Percentiles rank a stretch among this genome's conserved stretches.
Evolutionary conservation across 129 eudicot genomes (phyloP).

Genomic region (Artemisia annua): DNA sequence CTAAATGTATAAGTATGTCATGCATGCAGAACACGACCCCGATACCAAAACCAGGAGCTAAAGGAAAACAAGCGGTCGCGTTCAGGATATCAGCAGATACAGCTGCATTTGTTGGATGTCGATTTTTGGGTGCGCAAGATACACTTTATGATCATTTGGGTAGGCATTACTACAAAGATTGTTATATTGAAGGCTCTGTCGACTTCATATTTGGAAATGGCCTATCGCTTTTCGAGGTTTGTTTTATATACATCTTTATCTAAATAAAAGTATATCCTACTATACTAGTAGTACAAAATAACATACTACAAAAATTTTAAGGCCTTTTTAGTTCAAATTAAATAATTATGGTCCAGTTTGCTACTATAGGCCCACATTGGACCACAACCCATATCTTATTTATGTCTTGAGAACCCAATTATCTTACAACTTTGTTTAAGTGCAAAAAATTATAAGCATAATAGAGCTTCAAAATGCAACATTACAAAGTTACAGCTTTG

Average conservation of each 20-base stretch:
- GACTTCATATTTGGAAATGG: slow-evolving; percentile 97
- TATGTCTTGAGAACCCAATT: background rate
- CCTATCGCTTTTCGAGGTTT: slow-evolving; percentile 86
- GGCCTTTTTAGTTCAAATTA: background rate
- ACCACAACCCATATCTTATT: too few relatives aligned
- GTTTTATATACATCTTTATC: background rate
- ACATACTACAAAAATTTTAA: background rate
- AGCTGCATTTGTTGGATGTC: slow-evolving; percentile 75
- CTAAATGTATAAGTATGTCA: slow-evolving; percentile 2
- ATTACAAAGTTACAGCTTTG: too few relatives aligned
- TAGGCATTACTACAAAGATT: slow-evolving; percentile 89
- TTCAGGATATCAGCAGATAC: slow-evolving; percentile 89
- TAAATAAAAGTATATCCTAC: background rate
- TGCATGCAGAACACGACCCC: slow-evolving; percentile 85
- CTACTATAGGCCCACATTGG: background rate
- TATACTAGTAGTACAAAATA: too few relatives aligned
- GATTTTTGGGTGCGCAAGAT: slow-evolving; percentile 89
- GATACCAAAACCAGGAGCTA: slow-evolving; percentile 71
- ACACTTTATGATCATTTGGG: slow-evolving; percentile 89
- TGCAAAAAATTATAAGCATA: too few relatives aligned
- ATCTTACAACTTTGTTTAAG: too few relatives aligned
- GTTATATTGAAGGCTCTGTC: slow-evolving; percentile 91
- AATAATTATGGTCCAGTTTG: slow-evolving; percentile 7
- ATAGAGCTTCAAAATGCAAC: too few relatives aligned
- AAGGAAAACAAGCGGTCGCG: slow-evolving; percentile 87